Conservation (phyloP, 805 yeast species). For the Wickerhamiella bombiphila region DNA sequence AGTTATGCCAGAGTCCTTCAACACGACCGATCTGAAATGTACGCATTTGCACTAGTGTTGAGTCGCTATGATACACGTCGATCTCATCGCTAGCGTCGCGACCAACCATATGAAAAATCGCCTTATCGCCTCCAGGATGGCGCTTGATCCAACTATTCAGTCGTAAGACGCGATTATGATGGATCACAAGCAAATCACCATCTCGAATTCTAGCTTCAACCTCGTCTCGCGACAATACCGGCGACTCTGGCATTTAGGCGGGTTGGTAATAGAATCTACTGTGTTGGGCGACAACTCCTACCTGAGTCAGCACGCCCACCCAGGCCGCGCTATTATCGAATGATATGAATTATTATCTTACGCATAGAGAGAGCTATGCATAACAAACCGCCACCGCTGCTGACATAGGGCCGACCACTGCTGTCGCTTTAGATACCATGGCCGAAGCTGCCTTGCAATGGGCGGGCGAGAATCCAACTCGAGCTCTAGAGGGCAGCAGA, state of each 20-base stretch:
- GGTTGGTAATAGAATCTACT: no score
- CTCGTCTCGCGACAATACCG: constrained; percentile 31
- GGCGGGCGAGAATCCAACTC: not conserved
- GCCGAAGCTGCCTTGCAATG: no score
- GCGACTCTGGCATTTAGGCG: no score
- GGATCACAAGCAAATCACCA: constrained; percentile 61
- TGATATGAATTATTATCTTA: no score
- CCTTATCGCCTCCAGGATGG: constrained; percentile 87
- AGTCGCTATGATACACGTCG: constrained; percentile 63
- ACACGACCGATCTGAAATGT: constrained; percentile 53
- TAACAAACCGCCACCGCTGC: no score
- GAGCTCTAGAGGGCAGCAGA: not conserved
- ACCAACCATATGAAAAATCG: constrained; percentile 73
- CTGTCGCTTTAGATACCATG: no score
- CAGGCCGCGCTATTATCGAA: no score
- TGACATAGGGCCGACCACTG: no score
- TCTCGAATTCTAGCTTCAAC: constrained; percentile 45
- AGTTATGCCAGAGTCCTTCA: constrained; percentile 51
- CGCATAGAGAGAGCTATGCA: no score
- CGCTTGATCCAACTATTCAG: constrained; percentile 53
- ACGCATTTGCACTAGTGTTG: constrained; percentile 37
- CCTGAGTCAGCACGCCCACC: no score
- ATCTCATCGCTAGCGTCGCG: constrained; percentile 85
- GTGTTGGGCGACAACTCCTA: no score
- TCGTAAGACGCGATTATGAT: constrained; percentile 43